Percentiles rank a stretch among this genome's conserved stretches.
phyloP scores from a whole-genome alignment of 768 basidiomycete genomes.

The Kwoniella pini region DNA sequence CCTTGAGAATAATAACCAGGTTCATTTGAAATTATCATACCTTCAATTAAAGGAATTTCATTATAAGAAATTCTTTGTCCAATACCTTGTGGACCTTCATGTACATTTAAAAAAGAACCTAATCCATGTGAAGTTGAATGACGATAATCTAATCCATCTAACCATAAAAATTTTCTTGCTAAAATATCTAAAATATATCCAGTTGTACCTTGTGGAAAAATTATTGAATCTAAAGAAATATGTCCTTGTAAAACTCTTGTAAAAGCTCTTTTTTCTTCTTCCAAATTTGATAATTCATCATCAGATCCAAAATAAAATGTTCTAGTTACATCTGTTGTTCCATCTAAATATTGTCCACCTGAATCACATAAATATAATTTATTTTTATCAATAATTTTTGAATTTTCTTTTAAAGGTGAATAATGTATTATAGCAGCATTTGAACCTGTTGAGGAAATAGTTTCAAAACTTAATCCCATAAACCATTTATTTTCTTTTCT shows the following conservation, averaged over 20 bases:
- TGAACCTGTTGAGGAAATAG: constrained; percentile 88
- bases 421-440: constrained; percentile 99
- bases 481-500: constrained; percentile 75
- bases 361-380: constrained; percentile 80
- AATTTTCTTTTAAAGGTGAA: constrained; percentile 70
- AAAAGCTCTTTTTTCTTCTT: constrained; percentile 80
- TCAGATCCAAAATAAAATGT: constrained; percentile 94
- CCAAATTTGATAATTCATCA: no score
- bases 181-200: constrained; percentile 57
- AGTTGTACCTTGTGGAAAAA: constrained; percentile 69
- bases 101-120: constrained; percentile 90
- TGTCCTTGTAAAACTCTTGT: constrained; percentile 68
- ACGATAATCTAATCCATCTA: constrained; percentile 53
- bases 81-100: constrained; percentile 74
- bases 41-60: constrained; percentile 68
- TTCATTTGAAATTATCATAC: constrained; percentile 92
- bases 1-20: constrained; percentile 93
- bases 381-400: constrained; percentile 65
- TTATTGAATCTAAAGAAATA: constrained; percentile 72
- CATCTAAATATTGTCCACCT: constrained; percentile 85
- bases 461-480: constrained; percentile 83
- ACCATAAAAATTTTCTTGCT: constrained; percentile 40
- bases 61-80: constrained; percentile 64
- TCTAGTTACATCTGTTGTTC: constrained; percentile 91
- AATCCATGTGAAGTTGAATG: constrained; percentile 96